Percentiles rank a stretch among this genome's conserved stretches.
Conservation (phyloP, 257 asterid species). For the Nicotiana undulata region DNA sequence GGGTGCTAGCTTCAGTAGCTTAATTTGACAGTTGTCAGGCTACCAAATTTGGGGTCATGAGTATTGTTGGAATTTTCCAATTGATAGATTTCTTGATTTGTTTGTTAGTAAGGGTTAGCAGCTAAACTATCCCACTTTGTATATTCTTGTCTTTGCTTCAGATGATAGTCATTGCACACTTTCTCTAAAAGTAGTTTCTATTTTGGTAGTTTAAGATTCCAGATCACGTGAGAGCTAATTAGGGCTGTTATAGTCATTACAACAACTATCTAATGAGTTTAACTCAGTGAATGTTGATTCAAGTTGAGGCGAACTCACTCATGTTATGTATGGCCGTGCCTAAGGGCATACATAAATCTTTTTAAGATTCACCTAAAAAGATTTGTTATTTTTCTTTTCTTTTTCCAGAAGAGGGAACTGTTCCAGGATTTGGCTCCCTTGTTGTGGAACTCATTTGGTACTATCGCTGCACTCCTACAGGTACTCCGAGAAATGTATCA, state of each 20-base stretch:
- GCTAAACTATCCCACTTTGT: background rate
- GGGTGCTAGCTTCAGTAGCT: background rate
- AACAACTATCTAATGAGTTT: background rate
- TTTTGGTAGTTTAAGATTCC: background rate
- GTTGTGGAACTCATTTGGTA: slow-evolving; percentile 38
- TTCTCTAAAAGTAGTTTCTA: background rate
- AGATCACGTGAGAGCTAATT: background rate
- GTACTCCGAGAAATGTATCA: slow-evolving; percentile 10
- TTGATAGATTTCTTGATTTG: background rate
- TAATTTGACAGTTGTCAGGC: background rate
- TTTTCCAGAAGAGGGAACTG: slow-evolving; percentile 12
- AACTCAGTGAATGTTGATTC: background rate
- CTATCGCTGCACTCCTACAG: slow-evolving; percentile 33
- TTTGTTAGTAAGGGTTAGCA: background rate
- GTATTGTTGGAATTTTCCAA: background rate
- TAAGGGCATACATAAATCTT: background rate
- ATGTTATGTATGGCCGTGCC: too few relatives aligned
- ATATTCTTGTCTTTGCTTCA: background rate
- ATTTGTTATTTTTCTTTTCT: background rate
- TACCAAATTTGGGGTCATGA: background rate
- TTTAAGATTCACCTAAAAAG: background rate
- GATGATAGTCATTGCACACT: background rate
- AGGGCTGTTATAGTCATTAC: background rate
- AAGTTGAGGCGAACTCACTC: background rate
- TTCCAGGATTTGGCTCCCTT: slow-evolving; percentile 22